A percentile compares a stretch with the other conserved stretches of the same genome.
Evolutionary conservation across 108 stramenopile genomes (phyloP).

Genomic region (Nitzschia sp.): DNA sequence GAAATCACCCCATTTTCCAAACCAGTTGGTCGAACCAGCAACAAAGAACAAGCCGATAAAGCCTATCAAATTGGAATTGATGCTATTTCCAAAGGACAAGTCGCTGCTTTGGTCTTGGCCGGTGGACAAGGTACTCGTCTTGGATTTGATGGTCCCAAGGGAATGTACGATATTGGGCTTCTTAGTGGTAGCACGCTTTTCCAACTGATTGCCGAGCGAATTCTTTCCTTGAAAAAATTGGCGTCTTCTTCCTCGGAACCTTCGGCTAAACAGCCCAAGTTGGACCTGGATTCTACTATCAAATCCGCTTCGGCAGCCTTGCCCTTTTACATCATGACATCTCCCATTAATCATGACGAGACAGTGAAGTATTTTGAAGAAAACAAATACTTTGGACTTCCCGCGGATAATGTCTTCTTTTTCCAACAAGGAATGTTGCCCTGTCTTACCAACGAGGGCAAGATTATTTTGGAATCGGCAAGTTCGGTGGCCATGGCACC

Average conservation of each 20-base stretch:
- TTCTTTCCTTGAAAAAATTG: conserved; percentile 57
- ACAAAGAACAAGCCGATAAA: conserved; percentile 13
- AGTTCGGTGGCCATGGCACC: conserved; percentile 82
- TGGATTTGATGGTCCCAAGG: conserved; percentile 94
- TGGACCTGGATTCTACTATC: no score
- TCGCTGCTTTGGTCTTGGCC: conserved; percentile 89
- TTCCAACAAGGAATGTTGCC: conserved; percentile 95
- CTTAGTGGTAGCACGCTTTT: conserved; percentile 84
- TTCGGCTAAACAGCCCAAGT: background rate
- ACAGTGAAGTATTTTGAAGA: conserved; percentile 76
- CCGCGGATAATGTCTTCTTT: conserved; percentile 70
- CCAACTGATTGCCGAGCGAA: conserved; percentile 81
- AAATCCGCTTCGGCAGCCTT: conserved; percentile 20
- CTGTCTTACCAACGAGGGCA: conserved; percentile 82
- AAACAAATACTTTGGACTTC: conserved; percentile 81
- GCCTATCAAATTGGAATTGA: conserved; percentile 50
- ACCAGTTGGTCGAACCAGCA: conserved; percentile 37
- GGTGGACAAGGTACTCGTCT: conserved; percentile 97
- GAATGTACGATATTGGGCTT: conserved; percentile 92
- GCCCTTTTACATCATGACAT: conserved; percentile 97
- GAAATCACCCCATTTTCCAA: conserved; percentile 63
- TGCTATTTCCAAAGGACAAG: conserved; percentile 62
- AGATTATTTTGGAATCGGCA: conserved; percentile 85
- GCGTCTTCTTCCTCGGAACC: conserved; percentile 11
- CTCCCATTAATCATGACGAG: conserved; percentile 88